Evolutionary conservation across 768 basidiomycete species (phyloP).

Genomic region (Auricularia heimuer): DNA sequence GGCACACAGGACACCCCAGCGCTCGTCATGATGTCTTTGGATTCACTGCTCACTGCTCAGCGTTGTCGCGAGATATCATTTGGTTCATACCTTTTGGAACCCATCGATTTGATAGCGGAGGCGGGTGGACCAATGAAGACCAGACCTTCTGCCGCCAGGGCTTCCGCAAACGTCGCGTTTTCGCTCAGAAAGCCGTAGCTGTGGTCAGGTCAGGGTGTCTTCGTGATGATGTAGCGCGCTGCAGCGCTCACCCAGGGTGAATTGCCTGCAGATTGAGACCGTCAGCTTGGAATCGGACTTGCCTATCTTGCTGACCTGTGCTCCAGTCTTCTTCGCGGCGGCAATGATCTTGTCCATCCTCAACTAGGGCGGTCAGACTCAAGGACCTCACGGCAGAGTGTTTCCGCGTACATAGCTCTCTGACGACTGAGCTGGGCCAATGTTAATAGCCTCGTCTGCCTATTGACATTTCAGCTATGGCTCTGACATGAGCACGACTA

Average conservation of each 20-base stretch:
- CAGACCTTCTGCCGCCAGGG: constrained; percentile 66
- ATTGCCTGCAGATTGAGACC: constrained; percentile 48
- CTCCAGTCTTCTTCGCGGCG: constrained; percentile 69
- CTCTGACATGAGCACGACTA: background rate
- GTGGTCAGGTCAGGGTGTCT: background rate
- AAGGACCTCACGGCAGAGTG: background rate
- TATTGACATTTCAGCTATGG: constrained; percentile 16
- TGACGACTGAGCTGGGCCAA: constrained; percentile 81
- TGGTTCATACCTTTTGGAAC: constrained; percentile 69
- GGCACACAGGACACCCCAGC: constrained; percentile 91
- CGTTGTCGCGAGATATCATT: too few relatives aligned
- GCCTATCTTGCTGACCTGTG: constrained; percentile 48
- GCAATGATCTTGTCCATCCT: constrained; percentile 83
- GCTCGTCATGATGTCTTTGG: constrained; percentile 92
- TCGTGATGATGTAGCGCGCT: background rate
- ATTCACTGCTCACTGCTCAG: constrained; percentile 46
- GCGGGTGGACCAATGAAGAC: constrained; percentile 88
- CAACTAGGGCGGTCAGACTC: constrained; percentile 37
- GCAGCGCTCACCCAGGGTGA: constrained; percentile 65
- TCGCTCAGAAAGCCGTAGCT: constrained; percentile 90
- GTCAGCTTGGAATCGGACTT: constrained; percentile 5
- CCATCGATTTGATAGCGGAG: constrained; percentile 86
- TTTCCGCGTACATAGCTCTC: constrained; percentile 71
- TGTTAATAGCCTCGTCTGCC: constrained; percentile 87
- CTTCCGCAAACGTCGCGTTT: constrained; percentile 72